phyloP scores from a whole-genome alignment of 352 stramenopile genomes.

The Phytophthora sp. region DNA sequence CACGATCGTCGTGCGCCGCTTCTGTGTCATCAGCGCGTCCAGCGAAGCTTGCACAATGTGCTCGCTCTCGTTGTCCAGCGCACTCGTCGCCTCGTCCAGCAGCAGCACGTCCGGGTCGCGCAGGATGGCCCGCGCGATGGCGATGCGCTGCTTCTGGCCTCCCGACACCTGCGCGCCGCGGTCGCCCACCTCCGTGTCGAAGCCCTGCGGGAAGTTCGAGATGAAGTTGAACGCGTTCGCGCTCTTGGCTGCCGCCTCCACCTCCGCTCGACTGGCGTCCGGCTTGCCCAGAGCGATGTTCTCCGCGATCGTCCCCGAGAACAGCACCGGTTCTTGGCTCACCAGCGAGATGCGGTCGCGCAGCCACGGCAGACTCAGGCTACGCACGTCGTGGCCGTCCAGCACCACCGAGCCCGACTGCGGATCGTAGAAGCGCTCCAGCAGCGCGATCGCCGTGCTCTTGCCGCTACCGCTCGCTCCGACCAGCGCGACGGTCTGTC shows the following conservation, averaged over 20 bases:
- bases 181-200: conserved; percentile 26
- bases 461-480: conserved; percentile 89
- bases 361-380: conserved; percentile 61
- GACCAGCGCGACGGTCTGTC: conserved; percentile 87
- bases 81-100: conserved; percentile 29
- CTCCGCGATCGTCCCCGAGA: conserved; percentile 19
- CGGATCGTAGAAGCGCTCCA: conserved; percentile 33
- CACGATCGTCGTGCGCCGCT: conserved; percentile 61
- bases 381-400: conserved; percentile 70
- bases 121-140: conserved; percentile 82
- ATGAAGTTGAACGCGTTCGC: conserved; percentile 85
- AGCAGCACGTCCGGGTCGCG: conserved; percentile 84
- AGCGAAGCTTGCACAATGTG: conserved; percentile 40
- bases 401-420: conserved; percentile 61
- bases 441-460: conserved; percentile 79
- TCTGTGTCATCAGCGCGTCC: conserved; percentile 40
- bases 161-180: conserved; percentile 21
- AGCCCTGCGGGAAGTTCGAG: conserved; percentile 93
- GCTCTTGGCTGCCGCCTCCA: conserved; percentile 81
- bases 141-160: conserved; percentile 26
- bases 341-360: conserved; percentile 26
- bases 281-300: conserved; percentile 26
- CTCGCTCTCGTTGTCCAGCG: conserved; percentile 27
- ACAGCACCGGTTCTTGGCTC: conserved; percentile 26
- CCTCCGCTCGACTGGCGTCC: conserved; percentile 17